Evolutionary conservation across 2,329 filamentous ascomycete genomes (phyloP), one percentile per base, ranked within the genome.

Genomic region (Nakataea oryzae): DNA sequence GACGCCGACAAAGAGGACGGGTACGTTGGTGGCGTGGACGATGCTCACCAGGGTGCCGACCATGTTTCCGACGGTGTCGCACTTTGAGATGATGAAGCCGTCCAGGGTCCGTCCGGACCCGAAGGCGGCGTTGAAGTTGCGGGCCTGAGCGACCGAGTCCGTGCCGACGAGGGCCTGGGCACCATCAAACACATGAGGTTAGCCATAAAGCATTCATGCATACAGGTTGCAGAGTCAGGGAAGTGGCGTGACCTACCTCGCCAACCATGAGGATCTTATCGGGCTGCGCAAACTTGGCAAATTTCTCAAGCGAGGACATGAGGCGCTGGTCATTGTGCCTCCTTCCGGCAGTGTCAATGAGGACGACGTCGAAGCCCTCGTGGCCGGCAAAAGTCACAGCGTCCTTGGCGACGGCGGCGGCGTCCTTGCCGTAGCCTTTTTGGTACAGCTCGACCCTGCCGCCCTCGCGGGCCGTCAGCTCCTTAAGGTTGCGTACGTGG

Each of bases 21-120:
- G 96, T 57, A 99, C 96, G 30, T 93, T 91, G 3, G 96, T 99
- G 3, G 95, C 93, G 76, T 97, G 93, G 54, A 99, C 93, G 80
- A 99, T 93, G 73, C 91, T 96, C 65, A 99, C 95, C 66, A 99
- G 79, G 3, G 93, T 97, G 68, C 84, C 92, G 56, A 97, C 92
- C 93, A 97, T 97, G 76, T 97, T 93, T n/a, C 95, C 96, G 50
- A 99, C 96, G 0, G 95, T 99, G 77, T 99, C 95, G 74, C 95
- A 97, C 76, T 99, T 99, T 64, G 89, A 93, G 69, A 99, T 97
- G 72, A 99, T 96, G 75, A 99, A 99, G 7, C 95, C 95, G 75
- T 99, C 96, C 50, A 99, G 81, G 30, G 85, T 84, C 63, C 93
- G 81, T 17, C 86, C 87, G 6, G 85, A 81, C 34, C 95, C 96